These are phyloP conservation scores for Stephanodiscus triporus DNA, from an alignment of 108 stramenopile genomes.

Conservation along the genomic window DNA sequence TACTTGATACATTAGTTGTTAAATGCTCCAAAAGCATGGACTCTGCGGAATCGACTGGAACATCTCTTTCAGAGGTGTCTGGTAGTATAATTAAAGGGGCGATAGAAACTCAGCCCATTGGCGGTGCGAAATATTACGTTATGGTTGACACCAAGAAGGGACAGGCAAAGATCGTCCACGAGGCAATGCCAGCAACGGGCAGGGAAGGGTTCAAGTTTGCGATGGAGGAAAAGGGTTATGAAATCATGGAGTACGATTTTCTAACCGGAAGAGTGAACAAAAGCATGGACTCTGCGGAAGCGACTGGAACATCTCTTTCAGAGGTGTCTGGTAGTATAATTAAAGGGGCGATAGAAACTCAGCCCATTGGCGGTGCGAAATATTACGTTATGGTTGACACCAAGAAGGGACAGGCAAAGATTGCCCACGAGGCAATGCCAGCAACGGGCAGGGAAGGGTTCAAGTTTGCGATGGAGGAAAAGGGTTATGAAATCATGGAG, in stretches of 20 bases:
- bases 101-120: not conserved
- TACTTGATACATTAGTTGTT: not conserved
- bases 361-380: constrained; percentile 4
- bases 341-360: not conserved
- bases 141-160: not conserved
- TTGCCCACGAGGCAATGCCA: constrained; percentile 1
- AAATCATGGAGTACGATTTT: not conserved
- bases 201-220: not conserved
- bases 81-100: not conserved
- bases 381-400: not conserved
- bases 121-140: constrained; percentile 2
- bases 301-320: not conserved
- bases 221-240: not conserved
- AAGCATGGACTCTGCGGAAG: not conserved
- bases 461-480: not conserved
- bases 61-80: not conserved
- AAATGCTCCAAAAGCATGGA: not conserved
- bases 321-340: not conserved
- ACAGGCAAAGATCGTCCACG: constrained; percentile 5
- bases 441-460: not conserved
- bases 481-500: not conserved
- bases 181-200: not conserved
- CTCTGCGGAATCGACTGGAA: not conserved
- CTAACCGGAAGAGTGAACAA: not conserved
- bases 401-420: constrained; percentile 6